Evolutionary conservation across 768 basidiomycete genomes (phyloP).

Genomic region (Pisolithus albus): DNA sequence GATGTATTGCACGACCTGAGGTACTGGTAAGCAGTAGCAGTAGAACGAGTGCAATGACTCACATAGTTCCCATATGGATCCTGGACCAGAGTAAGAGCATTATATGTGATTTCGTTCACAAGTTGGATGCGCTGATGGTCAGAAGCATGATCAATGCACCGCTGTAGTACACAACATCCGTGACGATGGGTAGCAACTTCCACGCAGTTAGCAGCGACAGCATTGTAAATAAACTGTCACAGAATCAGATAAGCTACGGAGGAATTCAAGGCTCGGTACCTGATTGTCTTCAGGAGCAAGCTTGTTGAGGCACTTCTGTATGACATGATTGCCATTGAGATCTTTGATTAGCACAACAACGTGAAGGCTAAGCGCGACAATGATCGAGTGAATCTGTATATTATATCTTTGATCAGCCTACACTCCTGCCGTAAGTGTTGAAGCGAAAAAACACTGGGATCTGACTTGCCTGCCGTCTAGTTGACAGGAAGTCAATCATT

Average conservation of each 20-base stretch:
- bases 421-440: constrained; percentile 43
- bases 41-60: constrained; percentile 19
- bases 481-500: constrained; percentile 99
- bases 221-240: constrained; percentile 92
- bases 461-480: constrained; percentile 78
- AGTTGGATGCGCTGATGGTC: constrained; percentile 93
- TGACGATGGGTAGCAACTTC: constrained; percentile 98
- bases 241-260: background rate
- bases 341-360: constrained; percentile 99
- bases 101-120: constrained; percentile 98
- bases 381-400: constrained; percentile 93
- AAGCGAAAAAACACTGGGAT: constrained; percentile 28
- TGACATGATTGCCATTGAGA: constrained; percentile 94
- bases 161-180: constrained; percentile 96
- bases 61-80: constrained; percentile 95
- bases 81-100: constrained; percentile 94
- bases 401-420: constrained; percentile 81
- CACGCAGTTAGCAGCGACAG: constrained; percentile 96
- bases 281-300: constrained; percentile 98
- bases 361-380: constrained; percentile 91
- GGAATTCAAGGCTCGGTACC: constrained; percentile 33
- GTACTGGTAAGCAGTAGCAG: background rate
- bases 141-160: constrained; percentile 97
- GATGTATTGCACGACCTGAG: constrained; percentile 95
- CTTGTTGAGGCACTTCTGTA: constrained; percentile 99